Conservation (phyloP, 495 filamentous ascomycete species). For the Cudoniella acicularis region DNA sequence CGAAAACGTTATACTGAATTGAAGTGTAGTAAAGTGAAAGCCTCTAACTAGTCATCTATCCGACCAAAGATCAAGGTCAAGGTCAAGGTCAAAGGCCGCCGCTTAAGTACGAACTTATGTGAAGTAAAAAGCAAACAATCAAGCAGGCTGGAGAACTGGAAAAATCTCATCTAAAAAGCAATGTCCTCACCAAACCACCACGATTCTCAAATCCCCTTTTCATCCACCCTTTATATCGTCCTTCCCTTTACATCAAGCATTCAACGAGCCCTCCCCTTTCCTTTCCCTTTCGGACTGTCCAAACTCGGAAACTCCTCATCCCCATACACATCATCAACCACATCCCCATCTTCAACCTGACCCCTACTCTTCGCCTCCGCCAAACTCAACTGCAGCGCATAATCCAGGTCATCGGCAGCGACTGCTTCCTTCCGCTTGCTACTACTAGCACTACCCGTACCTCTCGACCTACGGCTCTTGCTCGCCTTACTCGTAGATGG, state of each 20-base stretch:
- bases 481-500: slow-evolving; percentile 33
- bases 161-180: neutral
- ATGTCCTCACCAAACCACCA: neutral
- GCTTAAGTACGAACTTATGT: no score
- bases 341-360: slow-evolving; percentile 20
- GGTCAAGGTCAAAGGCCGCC: no score
- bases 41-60: no score
- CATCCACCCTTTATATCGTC: neutral
- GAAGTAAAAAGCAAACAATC: no score
- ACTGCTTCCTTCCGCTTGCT: slow-evolving; percentile 1
- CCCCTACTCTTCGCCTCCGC: slow-evolving; percentile 66
- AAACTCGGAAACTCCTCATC: slow-evolving; percentile 18
- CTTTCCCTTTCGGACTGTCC: slow-evolving; percentile 15
- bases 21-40: no score
- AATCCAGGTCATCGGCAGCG: slow-evolving; percentile 69
- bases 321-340: neutral
- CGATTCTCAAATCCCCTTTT: neutral
- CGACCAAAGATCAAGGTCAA: no score
- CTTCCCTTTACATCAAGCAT: neutral
- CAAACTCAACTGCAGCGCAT: slow-evolving; percentile 80
- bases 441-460: neutral
- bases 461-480: slow-evolving; percentile 3
- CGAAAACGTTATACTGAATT: no score
- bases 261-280: slow-evolving; percentile 20
- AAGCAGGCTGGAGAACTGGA: no score